Evolutionary conservation across 2,329 filamentous ascomycete species (phyloP), one percentile per base, ranked within the genome.

Genomic region (Trichophaea hybrida): DNA sequence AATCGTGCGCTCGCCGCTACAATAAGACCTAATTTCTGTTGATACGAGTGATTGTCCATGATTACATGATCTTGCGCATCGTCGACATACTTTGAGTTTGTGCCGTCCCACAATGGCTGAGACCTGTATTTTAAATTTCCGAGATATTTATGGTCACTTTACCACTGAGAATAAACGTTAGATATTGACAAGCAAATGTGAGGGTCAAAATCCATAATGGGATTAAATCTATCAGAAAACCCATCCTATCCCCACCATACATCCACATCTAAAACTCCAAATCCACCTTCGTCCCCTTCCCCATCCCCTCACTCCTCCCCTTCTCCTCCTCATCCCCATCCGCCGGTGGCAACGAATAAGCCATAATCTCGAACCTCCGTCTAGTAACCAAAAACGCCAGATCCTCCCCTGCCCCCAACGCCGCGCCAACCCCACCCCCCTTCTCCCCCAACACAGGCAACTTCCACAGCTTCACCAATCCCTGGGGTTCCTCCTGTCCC

Each of bases 361-460:
- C 88, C 68, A 84, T 86, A 64, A 98, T 88, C 43, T 88, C 80
- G 66, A 98, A 82, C 55, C 88, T 90, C 67, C 80, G 83, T 68
- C 88, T 78, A 71, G 88, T 95, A 55, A 98, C 74, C 62, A 83
- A 90, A 71, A 98, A 98, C 4, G 89, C 89, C 72, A 95, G 79
- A 72, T 96, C 89, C 69, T 94, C 87, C 31, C 86, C 83, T 63
- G 82, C 82, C 43, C 80, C 77, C 31, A 46, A 15, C 6, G 37
- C 38, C 61, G 82, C 81, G 1, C 80, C 78, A 7, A 82, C 84
- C 12, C 88, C 88, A 1, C 89, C 89, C 1, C 93, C 91, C 66
- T 86, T 88, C 70, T 97, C 91, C 61, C 94, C 87, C 65, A 88
- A 84, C 0, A 95, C 77, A 0, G 93, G 91, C 38, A 97, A 73